These are phyloP conservation scores for Cercospora zeina DNA, from an alignment of 2,329 filamentous ascomycete species.

Conservation along the genomic window DNA sequence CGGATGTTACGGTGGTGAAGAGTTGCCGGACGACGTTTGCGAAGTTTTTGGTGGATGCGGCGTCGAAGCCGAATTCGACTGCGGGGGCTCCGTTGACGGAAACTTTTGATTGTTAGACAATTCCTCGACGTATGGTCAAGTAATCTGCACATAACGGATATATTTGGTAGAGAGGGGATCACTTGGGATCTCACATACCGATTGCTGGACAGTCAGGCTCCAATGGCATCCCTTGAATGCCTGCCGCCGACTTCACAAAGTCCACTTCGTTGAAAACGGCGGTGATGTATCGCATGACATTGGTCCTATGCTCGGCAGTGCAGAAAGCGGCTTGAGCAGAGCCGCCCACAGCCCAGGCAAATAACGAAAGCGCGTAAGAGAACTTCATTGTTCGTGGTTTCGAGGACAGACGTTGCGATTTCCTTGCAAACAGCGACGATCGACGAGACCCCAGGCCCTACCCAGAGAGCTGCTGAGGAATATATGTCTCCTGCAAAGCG, in stretches of 20 bases:
- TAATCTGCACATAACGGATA: background rate
- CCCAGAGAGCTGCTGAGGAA: background rate
- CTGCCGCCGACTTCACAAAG: background rate
- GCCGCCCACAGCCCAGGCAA: background rate
- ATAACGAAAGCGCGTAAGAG: background rate
- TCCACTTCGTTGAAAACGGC: conserved; percentile 13
- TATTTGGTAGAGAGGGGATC: background rate
- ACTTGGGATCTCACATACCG: background rate
- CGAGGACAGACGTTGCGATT: background rate
- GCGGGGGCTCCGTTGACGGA: conserved; percentile 10
- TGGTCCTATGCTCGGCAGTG: conserved; percentile 7
- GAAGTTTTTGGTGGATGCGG: conserved; percentile 13
- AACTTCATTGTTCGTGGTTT: background rate
- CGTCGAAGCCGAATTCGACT: conserved; percentile 12
- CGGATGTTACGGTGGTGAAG: conserved; percentile 7
- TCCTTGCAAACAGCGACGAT: background rate
- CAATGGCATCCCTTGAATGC: conserved; percentile 13
- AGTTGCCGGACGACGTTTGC: conserved; percentile 11
- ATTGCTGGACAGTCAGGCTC: conserved; percentile 6
- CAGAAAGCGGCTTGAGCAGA: conserved; percentile 7
- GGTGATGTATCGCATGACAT: conserved; percentile 11
- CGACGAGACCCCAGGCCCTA: background rate
- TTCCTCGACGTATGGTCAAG: no score
- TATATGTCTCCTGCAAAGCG: background rate
- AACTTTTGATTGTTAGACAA: background rate